Conservation (phyloP, 306 rosid genomes). For the Quercus agrifolia region DNA sequence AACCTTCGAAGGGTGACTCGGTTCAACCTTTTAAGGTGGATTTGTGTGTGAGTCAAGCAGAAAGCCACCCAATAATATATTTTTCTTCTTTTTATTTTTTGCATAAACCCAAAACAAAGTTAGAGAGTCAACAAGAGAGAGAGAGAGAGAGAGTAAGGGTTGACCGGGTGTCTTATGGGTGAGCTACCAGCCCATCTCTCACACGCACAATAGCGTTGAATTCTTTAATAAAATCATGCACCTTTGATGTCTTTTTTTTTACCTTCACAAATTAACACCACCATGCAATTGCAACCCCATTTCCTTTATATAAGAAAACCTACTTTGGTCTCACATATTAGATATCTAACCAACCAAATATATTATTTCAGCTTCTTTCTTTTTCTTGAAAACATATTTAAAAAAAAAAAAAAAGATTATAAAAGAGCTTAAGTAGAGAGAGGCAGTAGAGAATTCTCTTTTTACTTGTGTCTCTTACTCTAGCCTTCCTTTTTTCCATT, state of each 20-base stretch:
- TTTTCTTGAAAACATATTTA: not conserved
- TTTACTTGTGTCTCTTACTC: not conserved
- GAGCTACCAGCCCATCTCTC: constrained; percentile 84
- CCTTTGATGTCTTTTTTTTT: constrained; percentile 63
- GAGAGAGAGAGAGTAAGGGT: constrained; percentile 38
- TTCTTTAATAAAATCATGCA: constrained; percentile 89
- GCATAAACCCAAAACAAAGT: constrained; percentile 13
- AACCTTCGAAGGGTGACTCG: not conserved
- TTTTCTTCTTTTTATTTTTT: not conserved
- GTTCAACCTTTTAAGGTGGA: not conserved
- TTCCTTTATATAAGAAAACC: constrained; percentile 45
- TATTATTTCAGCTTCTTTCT: constrained; percentile 10
- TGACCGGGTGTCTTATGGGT: constrained; percentile 98
- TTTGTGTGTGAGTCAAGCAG: constrained; percentile 42
- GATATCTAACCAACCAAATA: constrained; percentile 1
- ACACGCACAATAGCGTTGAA: constrained; percentile 98
- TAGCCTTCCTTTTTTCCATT: not conserved
- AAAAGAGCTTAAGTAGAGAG: not conserved
- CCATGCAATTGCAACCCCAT: constrained; percentile 36
- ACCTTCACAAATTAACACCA: constrained; percentile 29
- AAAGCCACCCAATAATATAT: constrained; percentile 30
- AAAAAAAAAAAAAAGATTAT: not conserved
- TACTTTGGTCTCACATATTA: constrained; percentile 6
- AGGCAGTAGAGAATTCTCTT: constrained; percentile 15
- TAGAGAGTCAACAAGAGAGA: constrained; percentile 27